Evolutionary conservation across 2,329 filamentous ascomycete genomes (phyloP).

Genomic region (Diplodia intermedia): DNA sequence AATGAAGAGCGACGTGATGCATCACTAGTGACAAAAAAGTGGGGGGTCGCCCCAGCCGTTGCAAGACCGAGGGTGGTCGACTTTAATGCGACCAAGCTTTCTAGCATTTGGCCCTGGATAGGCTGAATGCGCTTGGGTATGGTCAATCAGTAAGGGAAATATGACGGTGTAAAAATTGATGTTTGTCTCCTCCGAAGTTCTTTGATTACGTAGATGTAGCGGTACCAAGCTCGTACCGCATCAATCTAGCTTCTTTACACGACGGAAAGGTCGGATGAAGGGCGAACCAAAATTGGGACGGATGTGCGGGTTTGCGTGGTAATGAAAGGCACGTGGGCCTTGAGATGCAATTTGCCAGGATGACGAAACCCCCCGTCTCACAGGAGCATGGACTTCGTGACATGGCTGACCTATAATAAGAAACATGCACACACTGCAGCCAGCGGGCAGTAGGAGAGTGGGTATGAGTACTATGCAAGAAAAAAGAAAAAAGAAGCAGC

Average conservation of each 20-base stretch:
- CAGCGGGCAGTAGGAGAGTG: slow-evolving; percentile 11
- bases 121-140: not conserved
- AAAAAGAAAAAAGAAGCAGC: not conserved
- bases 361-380: slow-evolving; percentile 18
- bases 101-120: slow-evolving; percentile 27
- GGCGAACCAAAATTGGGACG: not conserved
- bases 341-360: slow-evolving; percentile 16
- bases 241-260: not conserved
- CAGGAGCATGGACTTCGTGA: slow-evolving; percentile 27
- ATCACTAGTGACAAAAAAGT: slow-evolving; percentile 30
- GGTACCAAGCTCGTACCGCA: not conserved
- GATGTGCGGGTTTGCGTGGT: slow-evolving; percentile 1
- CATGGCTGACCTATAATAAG: slow-evolving; percentile 30
- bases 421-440: slow-evolving; percentile 27
- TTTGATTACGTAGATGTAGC: not conserved
- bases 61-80: slow-evolving; percentile 33
- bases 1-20: not conserved
- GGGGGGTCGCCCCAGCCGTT: slow-evolving; percentile 35
- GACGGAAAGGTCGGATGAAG: not conserved
- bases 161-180: not conserved
- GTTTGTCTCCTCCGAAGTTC: not conserved
- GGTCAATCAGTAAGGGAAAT: too few relatives aligned
- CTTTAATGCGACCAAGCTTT: slow-evolving; percentile 34
- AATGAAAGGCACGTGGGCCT: slow-evolving; percentile 28
- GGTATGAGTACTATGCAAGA: slow-evolving; percentile 27